These are phyloP conservation scores for Trifolium repens DNA, from an alignment of 306 rosid species.

Conservation along the genomic window DNA sequence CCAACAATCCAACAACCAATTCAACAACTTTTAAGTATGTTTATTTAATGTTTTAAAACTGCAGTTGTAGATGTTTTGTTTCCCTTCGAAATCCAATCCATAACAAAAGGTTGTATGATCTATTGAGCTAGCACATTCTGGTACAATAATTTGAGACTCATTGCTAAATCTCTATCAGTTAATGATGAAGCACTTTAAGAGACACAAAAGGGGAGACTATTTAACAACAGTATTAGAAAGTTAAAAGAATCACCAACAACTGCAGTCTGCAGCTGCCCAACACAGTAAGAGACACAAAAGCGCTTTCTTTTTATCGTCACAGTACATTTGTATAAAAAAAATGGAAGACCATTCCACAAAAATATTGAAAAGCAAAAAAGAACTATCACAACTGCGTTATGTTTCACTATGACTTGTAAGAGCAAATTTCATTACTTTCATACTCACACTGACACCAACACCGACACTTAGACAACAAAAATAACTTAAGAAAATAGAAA, in stretches of 20 bases:
- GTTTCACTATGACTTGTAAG: not conserved
- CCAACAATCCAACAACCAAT: not conserved
- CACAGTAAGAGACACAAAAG: not conserved
- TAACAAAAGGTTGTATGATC: not conserved
- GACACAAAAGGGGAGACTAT: not conserved
- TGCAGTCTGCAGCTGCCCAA: not conserved
- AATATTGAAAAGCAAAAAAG: not conserved
- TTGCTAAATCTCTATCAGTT: constrained; percentile 5
- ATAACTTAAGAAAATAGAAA: not conserved
- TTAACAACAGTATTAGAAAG: not conserved
- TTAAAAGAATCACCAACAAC: not conserved
- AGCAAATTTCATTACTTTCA: not conserved
- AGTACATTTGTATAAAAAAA: too few species aligned
- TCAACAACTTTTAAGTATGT: not conserved
- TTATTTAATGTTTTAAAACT: not conserved
- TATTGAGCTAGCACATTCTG: not conserved
- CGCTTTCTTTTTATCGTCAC: not conserved
- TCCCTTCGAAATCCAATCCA: not conserved
- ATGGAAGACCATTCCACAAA: not conserved
- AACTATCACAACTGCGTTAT: not conserved
- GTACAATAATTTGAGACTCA: not conserved
- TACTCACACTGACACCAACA: not conserved
- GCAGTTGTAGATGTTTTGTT: not conserved
- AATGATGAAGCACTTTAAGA: not conserved
- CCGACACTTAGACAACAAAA: not conserved